Base-by-base conservation (phyloP, 305 asterid species). In the Solanum hybrid region DNA sequence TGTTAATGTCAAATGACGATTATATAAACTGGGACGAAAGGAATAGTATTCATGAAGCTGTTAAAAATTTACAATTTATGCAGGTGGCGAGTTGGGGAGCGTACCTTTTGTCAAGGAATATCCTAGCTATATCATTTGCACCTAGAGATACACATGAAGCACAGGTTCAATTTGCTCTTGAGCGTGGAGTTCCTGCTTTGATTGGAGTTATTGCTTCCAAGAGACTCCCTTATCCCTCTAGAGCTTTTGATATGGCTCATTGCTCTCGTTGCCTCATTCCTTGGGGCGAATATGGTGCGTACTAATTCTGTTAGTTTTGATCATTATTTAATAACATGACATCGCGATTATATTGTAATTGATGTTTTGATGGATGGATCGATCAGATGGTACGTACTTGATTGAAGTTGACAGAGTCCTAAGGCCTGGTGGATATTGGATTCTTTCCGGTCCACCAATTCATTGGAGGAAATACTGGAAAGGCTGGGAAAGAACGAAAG, bases 81-180 rank as follows among this genome's bases (percentile, higher is more conserved):
- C 82, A 94, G 96, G 96, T 94, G 39, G 96, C 96, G 7, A 94
- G 96, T 34, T 94, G 95, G 95, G 96, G 96, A 90, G 95, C 95
- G 29, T 94, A 94, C 87, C 93, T 94, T 84, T 87, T 94, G 93
- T 94, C 96, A n/a, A 89, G 95, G 51, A 91, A 94, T 91, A 93
- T 94, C n/a, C 81, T 94, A 41, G 89, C 96, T 7, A 90, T 94
- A 93, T 94, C 96, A 51, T 93, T 94, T 93, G 96, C 95, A 8
- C 96, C 96, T 3, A 94, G 96, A 89, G 96, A 94, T 72, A 91
- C 95, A 6, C 96, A 94, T 29, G 95, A 93, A 91, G 94, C 95
- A 6, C 96, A 94, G 80, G 95, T 94, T 33, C 96, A 94, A 86
- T 94, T 94, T 70, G 95, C 96, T 39, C 45, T 94, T 90, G 96